phyloP scores from a whole-genome alignment of 768 basidiomycete species.

The Botryobasidium botryosum region DNA sequence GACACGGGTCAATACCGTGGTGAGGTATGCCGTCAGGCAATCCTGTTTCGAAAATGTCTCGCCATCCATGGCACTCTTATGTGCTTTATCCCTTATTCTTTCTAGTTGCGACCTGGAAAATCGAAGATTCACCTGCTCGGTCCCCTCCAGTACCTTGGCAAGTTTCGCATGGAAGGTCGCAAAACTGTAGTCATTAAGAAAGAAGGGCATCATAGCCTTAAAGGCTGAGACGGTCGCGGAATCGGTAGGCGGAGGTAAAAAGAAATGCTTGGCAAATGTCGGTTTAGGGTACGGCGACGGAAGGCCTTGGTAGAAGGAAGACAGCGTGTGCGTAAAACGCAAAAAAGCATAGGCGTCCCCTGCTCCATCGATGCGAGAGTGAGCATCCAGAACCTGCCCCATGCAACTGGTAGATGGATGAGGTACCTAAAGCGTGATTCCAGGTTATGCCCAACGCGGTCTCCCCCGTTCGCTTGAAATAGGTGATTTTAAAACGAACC shows the following conservation, averaged over 20 bases:
- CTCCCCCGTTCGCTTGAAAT: too few relatives aligned
- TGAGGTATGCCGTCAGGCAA: constrained; percentile 3
- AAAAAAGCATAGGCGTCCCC: background rate
- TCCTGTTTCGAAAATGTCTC: too few relatives aligned
- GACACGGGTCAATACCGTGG: background rate
- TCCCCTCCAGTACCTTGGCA: background rate
- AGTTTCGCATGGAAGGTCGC: background rate
- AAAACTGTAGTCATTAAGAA: constrained; percentile 1
- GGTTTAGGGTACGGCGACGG: background rate
- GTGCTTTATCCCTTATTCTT: background rate
- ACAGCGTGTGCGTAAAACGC: background rate
- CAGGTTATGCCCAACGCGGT: too few relatives aligned
- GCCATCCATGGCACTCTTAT: background rate
- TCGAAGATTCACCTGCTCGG: background rate
- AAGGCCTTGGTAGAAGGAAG: background rate
- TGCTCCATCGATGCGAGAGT: too few relatives aligned
- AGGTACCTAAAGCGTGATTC: too few relatives aligned
- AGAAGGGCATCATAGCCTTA: constrained; percentile 1
- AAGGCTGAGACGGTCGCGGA: background rate
- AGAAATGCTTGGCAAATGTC: too few relatives aligned
- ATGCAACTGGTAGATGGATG: too few relatives aligned
- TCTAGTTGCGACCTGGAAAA: background rate
- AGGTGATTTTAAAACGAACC: too few relatives aligned
- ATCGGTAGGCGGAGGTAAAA: too few relatives aligned
- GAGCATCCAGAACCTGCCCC: too few relatives aligned